Evolutionary conservation across 2,329 filamentous ascomycete species (phyloP).

Genomic region (Aspergillus sp.): DNA sequence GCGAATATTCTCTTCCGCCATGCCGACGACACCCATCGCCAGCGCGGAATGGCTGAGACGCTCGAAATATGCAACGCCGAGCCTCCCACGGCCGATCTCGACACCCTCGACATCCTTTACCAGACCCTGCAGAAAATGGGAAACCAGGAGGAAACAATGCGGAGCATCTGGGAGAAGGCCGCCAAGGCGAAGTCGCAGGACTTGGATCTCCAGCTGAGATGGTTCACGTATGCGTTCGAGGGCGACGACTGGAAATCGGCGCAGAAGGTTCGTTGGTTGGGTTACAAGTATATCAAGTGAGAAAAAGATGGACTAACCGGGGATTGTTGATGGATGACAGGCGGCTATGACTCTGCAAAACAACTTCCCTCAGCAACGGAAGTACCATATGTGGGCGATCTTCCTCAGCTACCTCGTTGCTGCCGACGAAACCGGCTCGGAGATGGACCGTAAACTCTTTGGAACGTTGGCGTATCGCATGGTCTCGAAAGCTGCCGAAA

Average conservation of each 20-base stretch:
- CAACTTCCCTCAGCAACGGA: slow-evolving; percentile 47
- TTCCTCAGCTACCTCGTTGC: slow-evolving; percentile 46
- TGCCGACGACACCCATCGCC: slow-evolving; percentile 40
- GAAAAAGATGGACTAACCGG: not conserved
- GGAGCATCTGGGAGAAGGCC: slow-evolving; percentile 48
- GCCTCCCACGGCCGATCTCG: slow-evolving; percentile 44
- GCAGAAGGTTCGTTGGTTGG: slow-evolving; percentile 44
- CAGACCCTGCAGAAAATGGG: slow-evolving; percentile 38
- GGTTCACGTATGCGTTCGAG: slow-evolving; percentile 45
- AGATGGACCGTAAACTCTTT: slow-evolving; percentile 46
- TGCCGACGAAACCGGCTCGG: slow-evolving; percentile 34
- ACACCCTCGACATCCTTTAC: slow-evolving; percentile 45
- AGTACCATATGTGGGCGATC: slow-evolving; percentile 52
- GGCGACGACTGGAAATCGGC: slow-evolving; percentile 46
- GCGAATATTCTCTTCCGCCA: slow-evolving; percentile 42
- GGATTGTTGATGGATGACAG: slow-evolving; percentile 27
- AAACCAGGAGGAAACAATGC: slow-evolving; percentile 34
- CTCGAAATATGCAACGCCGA: slow-evolving; percentile 42
- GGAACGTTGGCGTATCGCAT: slow-evolving; percentile 52
- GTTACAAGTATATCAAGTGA: not conserved
- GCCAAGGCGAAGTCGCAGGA: slow-evolving; percentile 44
- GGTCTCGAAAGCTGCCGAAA: slow-evolving; percentile 47
- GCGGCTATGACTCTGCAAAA: slow-evolving; percentile 51
- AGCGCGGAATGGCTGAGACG: slow-evolving; percentile 44
- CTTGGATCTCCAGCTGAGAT: slow-evolving; percentile 43